A percentile compares a stretch with the other conserved stretches of the same genome.
Evolutionary conservation across 2,329 filamentous ascomycete species (phyloP).

Genomic region (Monosporascus sp.): DNA sequence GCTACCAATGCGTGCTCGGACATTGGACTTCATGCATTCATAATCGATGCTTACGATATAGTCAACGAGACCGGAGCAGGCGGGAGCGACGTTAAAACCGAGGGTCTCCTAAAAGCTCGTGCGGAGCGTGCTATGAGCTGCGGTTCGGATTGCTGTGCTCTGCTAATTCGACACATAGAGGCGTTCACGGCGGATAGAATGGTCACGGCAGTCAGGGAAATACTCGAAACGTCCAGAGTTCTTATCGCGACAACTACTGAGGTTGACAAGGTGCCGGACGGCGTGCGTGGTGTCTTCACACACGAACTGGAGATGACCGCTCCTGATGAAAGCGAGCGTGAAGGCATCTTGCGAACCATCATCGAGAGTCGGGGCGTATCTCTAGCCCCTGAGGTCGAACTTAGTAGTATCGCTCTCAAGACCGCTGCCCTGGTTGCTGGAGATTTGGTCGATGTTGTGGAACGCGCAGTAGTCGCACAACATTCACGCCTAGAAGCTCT

Average conservation of each 20-base stretch:
- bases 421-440: slow-evolving; percentile 93
- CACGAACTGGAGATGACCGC: slow-evolving; percentile 93
- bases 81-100: slow-evolving; percentile 88
- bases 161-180: slow-evolving; percentile 88
- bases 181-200: slow-evolving; percentile 89
- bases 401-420: slow-evolving; percentile 83
- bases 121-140: slow-evolving; percentile 87
- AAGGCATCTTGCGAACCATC: slow-evolving; percentile 77
- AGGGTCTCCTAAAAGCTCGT: slow-evolving; percentile 81
- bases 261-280: slow-evolving; percentile 88
- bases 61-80: slow-evolving; percentile 85
- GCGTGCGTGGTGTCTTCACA: slow-evolving; percentile 84
- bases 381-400: slow-evolving; percentile 78
- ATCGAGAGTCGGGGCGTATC: slow-evolving; percentile 70
- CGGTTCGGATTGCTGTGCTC: slow-evolving; percentile 73
- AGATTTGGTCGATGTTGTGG: slow-evolving; percentile 89
- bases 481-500: slow-evolving; percentile 70
- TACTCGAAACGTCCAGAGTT: slow-evolving; percentile 74
- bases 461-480: slow-evolving; percentile 77
- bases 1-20: slow-evolving; percentile 76
- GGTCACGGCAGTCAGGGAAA: slow-evolving; percentile 75
- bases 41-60: slow-evolving; percentile 89
- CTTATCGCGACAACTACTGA: slow-evolving; percentile 93
- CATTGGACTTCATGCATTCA: slow-evolving; percentile 83
- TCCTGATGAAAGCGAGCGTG: slow-evolving; percentile 86